A percentile compares a stretch with the other conserved stretches of the same genome.
Evolutionary conservation across 352 stramenopile species (phyloP).

Genomic region (Globisporangium splendens): DNA sequence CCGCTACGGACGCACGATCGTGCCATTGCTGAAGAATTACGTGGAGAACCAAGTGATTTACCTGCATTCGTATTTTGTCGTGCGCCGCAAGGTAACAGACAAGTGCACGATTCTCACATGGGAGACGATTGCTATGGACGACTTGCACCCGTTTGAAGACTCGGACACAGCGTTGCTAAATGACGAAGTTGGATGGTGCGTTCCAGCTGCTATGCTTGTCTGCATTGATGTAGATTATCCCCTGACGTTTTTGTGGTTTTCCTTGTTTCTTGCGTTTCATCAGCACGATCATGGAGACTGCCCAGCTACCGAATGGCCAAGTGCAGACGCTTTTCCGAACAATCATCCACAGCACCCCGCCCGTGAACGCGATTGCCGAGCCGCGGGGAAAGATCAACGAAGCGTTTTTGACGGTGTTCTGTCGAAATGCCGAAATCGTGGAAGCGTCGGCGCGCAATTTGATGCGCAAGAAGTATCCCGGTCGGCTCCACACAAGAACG

Average conservation of each 20-base stretch:
- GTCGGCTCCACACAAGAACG: conserved; percentile 10
- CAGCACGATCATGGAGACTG: conserved; percentile 68
- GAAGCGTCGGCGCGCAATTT: conserved; percentile 62
- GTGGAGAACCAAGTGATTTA: conserved; percentile 60
- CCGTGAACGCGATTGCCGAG: conserved; percentile 59
- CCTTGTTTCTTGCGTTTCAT: background rate
- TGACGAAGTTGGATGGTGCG: conserved; percentile 77
- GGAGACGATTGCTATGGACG: conserved; percentile 64
- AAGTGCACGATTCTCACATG: conserved; percentile 64
- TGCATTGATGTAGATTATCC: too few species aligned
- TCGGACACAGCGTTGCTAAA: conserved; percentile 64
- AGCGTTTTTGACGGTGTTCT: conserved; percentile 75
- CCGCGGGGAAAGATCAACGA: conserved; percentile 72
- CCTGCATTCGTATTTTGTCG: conserved; percentile 76
- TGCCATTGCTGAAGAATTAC: conserved; percentile 57
- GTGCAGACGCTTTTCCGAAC: conserved; percentile 56
- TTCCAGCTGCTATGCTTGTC: conserved; percentile 9
- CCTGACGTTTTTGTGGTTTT: background rate
- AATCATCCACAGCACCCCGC: conserved; percentile 68
- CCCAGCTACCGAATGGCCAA: conserved; percentile 39
- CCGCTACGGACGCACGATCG: conserved; percentile 73
- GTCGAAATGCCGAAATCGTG: conserved; percentile 66
- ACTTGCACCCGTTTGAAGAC: conserved; percentile 59
- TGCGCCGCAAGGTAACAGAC: conserved; percentile 53
- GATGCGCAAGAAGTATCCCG: conserved; percentile 51